Percentiles rank a stretch among this genome's conserved stretches.
These are phyloP conservation scores for Penicillium capsulatum DNA, from an alignment of 2,329 filamentous ascomycete genomes.

Conservation along the genomic window DNA sequence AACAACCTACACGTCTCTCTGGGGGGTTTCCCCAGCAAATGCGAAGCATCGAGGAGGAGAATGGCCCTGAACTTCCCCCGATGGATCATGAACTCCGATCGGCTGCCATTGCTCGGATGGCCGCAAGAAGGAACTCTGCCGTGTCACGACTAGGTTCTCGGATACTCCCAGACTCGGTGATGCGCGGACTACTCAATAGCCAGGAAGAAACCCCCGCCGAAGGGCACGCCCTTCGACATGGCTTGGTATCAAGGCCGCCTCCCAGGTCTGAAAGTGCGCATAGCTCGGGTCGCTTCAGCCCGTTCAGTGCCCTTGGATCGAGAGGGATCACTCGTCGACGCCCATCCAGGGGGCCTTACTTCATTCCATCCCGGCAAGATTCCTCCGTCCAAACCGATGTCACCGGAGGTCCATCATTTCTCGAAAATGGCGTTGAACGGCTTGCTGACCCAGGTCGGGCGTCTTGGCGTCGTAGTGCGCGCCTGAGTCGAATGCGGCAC, in stretches of 20 bases:
- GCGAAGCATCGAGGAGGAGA: conserved; percentile 38
- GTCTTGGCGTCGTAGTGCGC: conserved; percentile 39
- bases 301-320: conserved; percentile 39
- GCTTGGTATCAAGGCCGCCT: conserved; percentile 37
- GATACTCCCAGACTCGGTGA: conserved; percentile 46
- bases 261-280: conserved; percentile 34
- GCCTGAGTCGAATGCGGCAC: conserved; percentile 42
- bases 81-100: conserved; percentile 31
- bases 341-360: conserved; percentile 38
- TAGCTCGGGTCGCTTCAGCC: conserved; percentile 37
- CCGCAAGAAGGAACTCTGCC: conserved; percentile 42
- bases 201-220: conserved; percentile 46
- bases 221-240: conserved; percentile 43
- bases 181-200: conserved; percentile 42
- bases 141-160: conserved; percentile 48
- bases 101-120: conserved; percentile 33
- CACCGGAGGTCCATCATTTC: conserved; percentile 24
- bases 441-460: conserved; percentile 29
- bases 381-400: conserved; percentile 30
- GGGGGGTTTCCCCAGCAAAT: conserved; percentile 19
- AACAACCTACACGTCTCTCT: conserved; percentile 14
- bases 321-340: conserved; percentile 41
- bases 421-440: conserved; percentile 25
- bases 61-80: conserved; percentile 31
- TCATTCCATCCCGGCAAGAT: conserved; percentile 35